Evolutionary conservation across 2,329 filamentous ascomycete genomes (phyloP).

Genomic region (Ophiostoma sp.): DNA sequence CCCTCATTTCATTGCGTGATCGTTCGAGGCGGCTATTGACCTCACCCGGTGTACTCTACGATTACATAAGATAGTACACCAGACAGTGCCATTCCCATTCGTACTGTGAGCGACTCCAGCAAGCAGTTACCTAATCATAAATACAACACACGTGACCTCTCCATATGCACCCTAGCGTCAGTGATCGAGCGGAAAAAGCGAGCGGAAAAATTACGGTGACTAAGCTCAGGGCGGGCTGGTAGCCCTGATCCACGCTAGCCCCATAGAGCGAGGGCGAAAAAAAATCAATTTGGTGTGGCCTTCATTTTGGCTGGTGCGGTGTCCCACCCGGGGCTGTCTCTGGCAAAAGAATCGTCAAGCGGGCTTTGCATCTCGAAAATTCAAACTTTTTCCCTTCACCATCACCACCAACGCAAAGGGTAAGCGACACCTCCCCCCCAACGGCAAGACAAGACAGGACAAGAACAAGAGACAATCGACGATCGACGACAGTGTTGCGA

Average conservation of each 20-base stretch:
- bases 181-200: conserved; percentile 5
- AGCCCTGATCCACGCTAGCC: conserved; percentile 23
- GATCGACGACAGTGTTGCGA: conserved; percentile 12
- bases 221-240: conserved; percentile 22
- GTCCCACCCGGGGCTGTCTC: conserved; percentile 18
- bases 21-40: too few species aligned
- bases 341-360: conserved; percentile 22
- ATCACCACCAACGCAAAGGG: conserved; percentile 25
- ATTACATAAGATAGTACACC: too few species aligned
- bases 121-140: too few species aligned
- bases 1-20: too few species aligned
- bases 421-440: conserved; percentile 22
- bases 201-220: conserved; percentile 11
- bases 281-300: conserved; percentile 26
- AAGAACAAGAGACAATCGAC: background rate
- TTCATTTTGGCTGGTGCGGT: conserved; percentile 15
- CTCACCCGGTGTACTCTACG: too few species aligned
- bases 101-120: too few species aligned
- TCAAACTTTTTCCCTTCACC: conserved; percentile 22
- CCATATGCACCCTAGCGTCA: background rate
- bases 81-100: too few species aligned
- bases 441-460: conserved; percentile 10
- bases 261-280: conserved; percentile 13
- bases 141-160: background rate
- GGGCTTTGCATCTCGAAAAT: conserved; percentile 25